Evolutionary conservation across 2,329 filamentous ascomycete genomes (phyloP).

Genomic region (Aspergillus eucalypticola): DNA sequence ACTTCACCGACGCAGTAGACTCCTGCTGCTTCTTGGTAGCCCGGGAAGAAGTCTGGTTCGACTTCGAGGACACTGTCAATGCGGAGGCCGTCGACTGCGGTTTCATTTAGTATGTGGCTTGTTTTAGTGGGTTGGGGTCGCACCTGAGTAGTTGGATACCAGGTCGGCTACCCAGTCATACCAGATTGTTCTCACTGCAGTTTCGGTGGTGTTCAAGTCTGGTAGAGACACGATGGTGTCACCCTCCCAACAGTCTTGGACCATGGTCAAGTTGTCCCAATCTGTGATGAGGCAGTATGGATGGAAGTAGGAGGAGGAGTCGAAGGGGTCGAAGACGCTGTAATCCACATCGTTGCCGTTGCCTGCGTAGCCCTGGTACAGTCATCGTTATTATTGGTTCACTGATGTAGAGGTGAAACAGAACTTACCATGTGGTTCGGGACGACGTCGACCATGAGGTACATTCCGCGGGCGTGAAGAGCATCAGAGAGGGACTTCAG

Average conservation of each 20-base stretch:
- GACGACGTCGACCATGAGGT: conserved; percentile 63
- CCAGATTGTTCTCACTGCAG: conserved; percentile 52
- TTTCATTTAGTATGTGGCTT: not conserved
- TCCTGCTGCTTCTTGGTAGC: conserved; percentile 43
- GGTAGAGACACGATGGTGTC: conserved; percentile 60
- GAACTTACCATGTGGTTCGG: conserved; percentile 54
- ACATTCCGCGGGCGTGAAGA: conserved; percentile 59
- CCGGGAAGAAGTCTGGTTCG: conserved; percentile 47
- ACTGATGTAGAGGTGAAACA: not conserved
- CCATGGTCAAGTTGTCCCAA: conserved; percentile 53
- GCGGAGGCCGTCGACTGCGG: conserved; percentile 52
- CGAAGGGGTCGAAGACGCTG: conserved; percentile 54
- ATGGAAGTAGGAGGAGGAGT: conserved; percentile 62
- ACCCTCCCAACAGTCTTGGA: conserved; percentile 56
- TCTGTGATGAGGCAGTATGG: conserved; percentile 55
- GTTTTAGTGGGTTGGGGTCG: conserved; percentile 25
- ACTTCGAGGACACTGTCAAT: conserved; percentile 55
- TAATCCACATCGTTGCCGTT: conserved; percentile 55
- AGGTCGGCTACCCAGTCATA: conserved; percentile 61
- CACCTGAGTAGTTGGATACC: conserved; percentile 62
- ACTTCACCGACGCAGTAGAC: conserved; percentile 55
- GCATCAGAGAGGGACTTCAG: conserved; percentile 58
- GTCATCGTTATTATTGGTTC: not conserved
- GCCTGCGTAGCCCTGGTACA: conserved; percentile 47
- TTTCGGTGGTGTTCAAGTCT: conserved; percentile 60